Evolutionary conservation across 2,329 filamentous ascomycete genomes (phyloP).

Genomic region (Nothophaeocryptopus gaeumannii): DNA sequence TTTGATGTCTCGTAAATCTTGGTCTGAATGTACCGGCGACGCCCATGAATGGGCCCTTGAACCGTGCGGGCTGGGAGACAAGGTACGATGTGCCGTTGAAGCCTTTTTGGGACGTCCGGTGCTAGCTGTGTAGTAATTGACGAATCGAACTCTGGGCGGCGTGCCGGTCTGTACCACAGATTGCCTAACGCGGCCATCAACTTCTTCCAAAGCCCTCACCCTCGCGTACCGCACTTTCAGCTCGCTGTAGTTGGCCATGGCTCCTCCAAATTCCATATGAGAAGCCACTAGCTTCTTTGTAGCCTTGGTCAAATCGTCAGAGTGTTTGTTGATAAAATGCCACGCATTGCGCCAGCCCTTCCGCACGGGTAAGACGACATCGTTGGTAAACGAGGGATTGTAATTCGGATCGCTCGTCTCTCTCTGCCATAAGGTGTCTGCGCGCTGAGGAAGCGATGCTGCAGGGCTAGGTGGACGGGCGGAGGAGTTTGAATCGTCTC

Average conservation of each 20-base stretch:
- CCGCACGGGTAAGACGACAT: constrained; percentile 65
- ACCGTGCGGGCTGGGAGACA: constrained; percentile 12
- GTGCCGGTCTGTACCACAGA: constrained; percentile 33
- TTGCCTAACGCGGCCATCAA: constrained; percentile 50
- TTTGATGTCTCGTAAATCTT: no score
- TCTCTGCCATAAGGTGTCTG: constrained; percentile 30
- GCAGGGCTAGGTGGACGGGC: not conserved
- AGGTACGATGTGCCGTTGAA: constrained; percentile 43
- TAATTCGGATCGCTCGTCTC: constrained; percentile 58
- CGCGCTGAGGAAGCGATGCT: constrained; percentile 4
- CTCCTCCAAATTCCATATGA: constrained; percentile 78
- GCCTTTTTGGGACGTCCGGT: constrained; percentile 63
- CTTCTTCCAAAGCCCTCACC: constrained; percentile 69
- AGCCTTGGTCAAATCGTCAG: constrained; percentile 66
- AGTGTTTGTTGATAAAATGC: constrained; percentile 81
- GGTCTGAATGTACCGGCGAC: no score
- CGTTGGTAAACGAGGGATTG: constrained; percentile 74
- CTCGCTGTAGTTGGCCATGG: constrained; percentile 71
- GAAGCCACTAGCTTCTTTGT: constrained; percentile 72
- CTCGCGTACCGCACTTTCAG: constrained; percentile 68
- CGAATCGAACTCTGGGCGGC: constrained; percentile 65
- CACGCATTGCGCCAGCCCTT: constrained; percentile 65
- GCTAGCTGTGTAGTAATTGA: constrained; percentile 89
- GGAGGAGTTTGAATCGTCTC: not conserved
- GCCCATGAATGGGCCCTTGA: constrained; percentile 1